Evolutionary conservation across 1,284 basidiomycete species (phyloP), one percentile per base, ranked within the genome.

Genomic region (Leccinum fuscescens): DNA sequence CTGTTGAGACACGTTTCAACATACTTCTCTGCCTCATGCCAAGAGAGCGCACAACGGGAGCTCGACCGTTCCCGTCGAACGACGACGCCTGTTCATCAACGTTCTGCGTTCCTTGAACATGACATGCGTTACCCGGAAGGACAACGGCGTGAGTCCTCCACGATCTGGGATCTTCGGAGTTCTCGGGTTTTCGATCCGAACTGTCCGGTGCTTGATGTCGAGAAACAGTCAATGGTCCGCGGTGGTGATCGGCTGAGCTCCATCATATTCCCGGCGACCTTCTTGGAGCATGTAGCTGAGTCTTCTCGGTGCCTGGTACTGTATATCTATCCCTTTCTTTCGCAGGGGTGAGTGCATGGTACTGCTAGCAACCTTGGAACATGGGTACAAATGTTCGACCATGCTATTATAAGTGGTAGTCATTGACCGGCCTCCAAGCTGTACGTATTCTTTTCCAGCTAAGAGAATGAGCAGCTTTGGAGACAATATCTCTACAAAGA

Each of bases 371-470:
- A 14, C 6, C 1, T 49, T 27, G 48, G 14, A 24, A 49, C 4
- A 49, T 15, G 22, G 22, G 24, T 27, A 49, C 48, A 27, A 49
- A 9, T 24, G 48, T 15, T 49, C 48, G 48, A 15, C 15, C 7
- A 2, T 24, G 42, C 6, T 44, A 44, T 44, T 27, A 27, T 27
- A 27, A 44, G 39, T 17, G 39, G 46, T 15, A 29, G 22, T 62
- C 39, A 71, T 48, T 67, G 67, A 62, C 58, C 20, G 6, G 63
- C 68, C 57, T 79, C 77, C 42, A 79, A 58, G 58, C 78, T 79
- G 50, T 79, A 79, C 6, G 77, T 79, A 49, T 79, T 79, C 68
- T 79, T 79, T 65, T 79, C 77, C 60, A 72, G 54, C 71, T 72
- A 24, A 14, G 50, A 15, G 27, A 29, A 35, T 15, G 20, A 35